Evolutionary conservation across 805 yeast species (phyloP), one percentile per base, ranked within the genome.

Genomic region (Groenewaldozyma tartarivorans): DNA sequence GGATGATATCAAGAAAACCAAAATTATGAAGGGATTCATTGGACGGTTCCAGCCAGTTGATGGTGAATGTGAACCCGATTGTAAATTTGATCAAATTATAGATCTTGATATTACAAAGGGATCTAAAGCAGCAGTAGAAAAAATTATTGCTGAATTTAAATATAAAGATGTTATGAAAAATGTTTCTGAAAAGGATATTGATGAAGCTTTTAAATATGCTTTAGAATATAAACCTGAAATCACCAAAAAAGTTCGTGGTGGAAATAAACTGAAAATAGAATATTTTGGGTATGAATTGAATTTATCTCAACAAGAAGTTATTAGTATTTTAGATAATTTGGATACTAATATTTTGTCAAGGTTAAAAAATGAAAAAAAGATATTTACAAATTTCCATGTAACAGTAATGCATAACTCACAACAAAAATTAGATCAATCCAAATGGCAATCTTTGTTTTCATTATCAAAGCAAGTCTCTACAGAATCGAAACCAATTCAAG

Each of bases 1-100:
- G 41, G 76, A 79, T 6, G 64, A 65, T 3, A 58, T 60, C 15
- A 65, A 69, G 39, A 77, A 83, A 0, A 60, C 66, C 26, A 71
- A 68, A 17, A 79, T 92, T 24, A 76, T 90, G 84, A 63, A 64
- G 22, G 86, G 88, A 0, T 88, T 90, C 53, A 64, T 83, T 36
- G 66, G 67, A 4, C 63, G 92, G 42, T 84, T 79, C 52, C 83
- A 85, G 54, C 74, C 76, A 0, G 68, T 84, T 2, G 62, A 72
- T 44, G 43, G 62, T 1, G 41, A 47, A 0, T 56, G 46, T 11
- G 57, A 54, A 2, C 94, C 95, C 0, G 96, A 88, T 36, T 60
- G 64, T 7, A 48, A 56, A 29, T 90, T 88, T 63, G 90, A 84
- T 55, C 45, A 64, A 9, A 65, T 84, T 2, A 74, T 92, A 18